Percentiles rank a stretch among this genome's conserved stretches.
phyloP scores from a whole-genome alignment of 768 basidiomycete genomes.

The Kwoniella heveanensis region DNA sequence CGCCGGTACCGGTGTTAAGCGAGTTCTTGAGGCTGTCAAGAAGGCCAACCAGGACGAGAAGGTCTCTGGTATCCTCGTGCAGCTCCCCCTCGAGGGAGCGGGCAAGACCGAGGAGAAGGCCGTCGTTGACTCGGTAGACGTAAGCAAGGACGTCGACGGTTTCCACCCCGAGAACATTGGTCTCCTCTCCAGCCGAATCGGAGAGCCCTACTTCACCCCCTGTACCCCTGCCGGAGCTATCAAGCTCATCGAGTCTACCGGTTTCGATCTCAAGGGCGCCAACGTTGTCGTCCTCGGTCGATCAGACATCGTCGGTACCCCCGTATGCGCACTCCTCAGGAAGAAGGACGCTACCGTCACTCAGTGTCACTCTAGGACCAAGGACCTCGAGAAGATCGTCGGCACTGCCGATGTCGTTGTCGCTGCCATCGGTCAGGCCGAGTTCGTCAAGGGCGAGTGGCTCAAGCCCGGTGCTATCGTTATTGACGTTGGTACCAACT shows the following conservation, averaged over 20 bases:
- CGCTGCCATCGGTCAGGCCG: slow-evolving; percentile 92
- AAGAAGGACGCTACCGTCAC: slow-evolving; percentile 93
- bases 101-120: slow-evolving; percentile 77
- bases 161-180: slow-evolving; percentile 99
- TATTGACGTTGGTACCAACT: slow-evolving; percentile 98
- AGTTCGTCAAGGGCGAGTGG: slow-evolving; percentile 91
- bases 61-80: slow-evolving; percentile 88
- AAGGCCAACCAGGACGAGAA: slow-evolving; percentile 78
- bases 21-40: slow-evolving; percentile 74
- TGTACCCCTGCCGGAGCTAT: slow-evolving; percentile 96
- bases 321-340: slow-evolving; percentile 85
- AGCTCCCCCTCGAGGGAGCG: slow-evolving; percentile 87
- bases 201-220: slow-evolving; percentile 84
- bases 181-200: slow-evolving; percentile 84
- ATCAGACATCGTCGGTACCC: slow-evolving; percentile 96
- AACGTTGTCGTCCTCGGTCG: slow-evolving; percentile 91
- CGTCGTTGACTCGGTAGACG: slow-evolving; percentile 92
- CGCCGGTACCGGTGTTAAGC: slow-evolving; percentile 61
- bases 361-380: slow-evolving; percentile 91
- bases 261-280: slow-evolving; percentile 72
- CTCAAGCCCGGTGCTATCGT: slow-evolving; percentile 92
- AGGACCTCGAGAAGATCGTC: slow-evolving; percentile 77
- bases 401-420: slow-evolving; percentile 86
- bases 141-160: slow-evolving; percentile 95
- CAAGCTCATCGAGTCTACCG: slow-evolving; percentile 84